Conservation (phyloP, 345 rosid species). For the Gossypium bickii region DNA sequence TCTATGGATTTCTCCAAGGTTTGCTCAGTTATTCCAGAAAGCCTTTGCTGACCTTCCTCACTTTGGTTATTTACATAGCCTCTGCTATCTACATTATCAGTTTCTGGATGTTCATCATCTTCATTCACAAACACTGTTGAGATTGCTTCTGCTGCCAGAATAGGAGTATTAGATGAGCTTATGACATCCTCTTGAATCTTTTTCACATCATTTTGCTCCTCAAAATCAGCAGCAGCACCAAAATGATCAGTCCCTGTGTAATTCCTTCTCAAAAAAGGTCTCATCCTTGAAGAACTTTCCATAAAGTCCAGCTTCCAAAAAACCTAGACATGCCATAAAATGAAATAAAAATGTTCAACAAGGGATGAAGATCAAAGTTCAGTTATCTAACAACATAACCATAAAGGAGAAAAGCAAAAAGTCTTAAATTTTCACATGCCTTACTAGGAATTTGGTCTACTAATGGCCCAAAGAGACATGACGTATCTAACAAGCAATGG, state of each 20-base stretch:
- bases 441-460: slow-evolving; percentile 51
- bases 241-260: slow-evolving; percentile 80
- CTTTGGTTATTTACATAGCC: slow-evolving; percentile 35
- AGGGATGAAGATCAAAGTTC: background rate
- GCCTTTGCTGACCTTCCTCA: slow-evolving; percentile 40
- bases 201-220: slow-evolving; percentile 48
- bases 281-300: slow-evolving; percentile 98
- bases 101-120: slow-evolving; percentile 74
- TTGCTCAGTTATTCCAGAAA: slow-evolving; percentile 47
- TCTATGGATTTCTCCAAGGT: slow-evolving; percentile 41
- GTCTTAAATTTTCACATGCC: slow-evolving; percentile 46
- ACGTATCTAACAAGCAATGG: slow-evolving; percentile 78
- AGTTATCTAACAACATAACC: background rate
- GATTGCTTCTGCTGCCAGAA: slow-evolving; percentile 84
- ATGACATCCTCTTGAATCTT: slow-evolving; percentile 41
- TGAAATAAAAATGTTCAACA: background rate
- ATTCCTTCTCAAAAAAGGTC: slow-evolving; percentile 74
- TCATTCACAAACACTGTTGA: slow-evolving; percentile 65
- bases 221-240: slow-evolving; percentile 91
- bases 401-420: background rate
- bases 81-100: slow-evolving; percentile 51
- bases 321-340: slow-evolving; percentile 42
- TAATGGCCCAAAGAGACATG: slow-evolving; percentile 80
- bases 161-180: slow-evolving; percentile 56
- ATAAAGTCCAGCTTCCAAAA: slow-evolving; percentile 95